Base-by-base conservation (phyloP, 495 filamentous ascomycete genomes). In the Xylaria castorea region DNA sequence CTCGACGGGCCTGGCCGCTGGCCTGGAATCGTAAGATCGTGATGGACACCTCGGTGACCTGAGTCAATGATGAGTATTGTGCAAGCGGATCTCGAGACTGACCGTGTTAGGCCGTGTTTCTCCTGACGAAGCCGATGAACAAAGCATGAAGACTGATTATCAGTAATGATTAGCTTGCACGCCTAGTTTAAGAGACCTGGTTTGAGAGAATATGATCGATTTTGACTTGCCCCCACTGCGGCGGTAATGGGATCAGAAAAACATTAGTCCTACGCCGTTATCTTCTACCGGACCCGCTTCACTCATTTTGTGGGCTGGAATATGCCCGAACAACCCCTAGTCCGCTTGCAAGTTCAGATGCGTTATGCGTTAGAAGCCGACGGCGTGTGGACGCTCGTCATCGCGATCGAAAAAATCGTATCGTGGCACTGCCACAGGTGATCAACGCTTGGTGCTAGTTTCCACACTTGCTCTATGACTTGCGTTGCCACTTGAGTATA, bases 241-340 rank as follows among this genome's bases (percentile, higher is more conserved):
- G 46, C 38, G 32, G 53, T 25, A 36, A 32, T 53, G 46, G 46
- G 20, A 75, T 73, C 69, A 77, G 32, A 62, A 69, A 30, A 65
- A 55, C 22, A 36, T 53, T 38, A 60, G 42, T 32, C 44, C 27
- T 55, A 58, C 42, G 36, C 66, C 63, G 2, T 25, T 68, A 18
- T 72, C 66, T 25, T 71, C 57, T 34, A 12, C 53, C 36, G 34
- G 72, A 68, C 75, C 75, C 71, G 74, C 76, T 66, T 76, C 76
- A 42, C 63, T 20, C 22, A 27, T n/a, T 66, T 50, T 50, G 44
- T 66, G 44, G 30, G 30, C 44, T 51, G 44, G 46, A 38, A 51
- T 36, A 11, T 53, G 27, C 48, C n/a, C 38, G 38, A 42, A 51
- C 18, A n/a, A 53, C 12, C 32, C 64, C 7, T 67, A 30, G 63